Evolutionary conservation across 768 basidiomycete genomes (phyloP).

Genomic region (Agrocybe pediades): DNA sequence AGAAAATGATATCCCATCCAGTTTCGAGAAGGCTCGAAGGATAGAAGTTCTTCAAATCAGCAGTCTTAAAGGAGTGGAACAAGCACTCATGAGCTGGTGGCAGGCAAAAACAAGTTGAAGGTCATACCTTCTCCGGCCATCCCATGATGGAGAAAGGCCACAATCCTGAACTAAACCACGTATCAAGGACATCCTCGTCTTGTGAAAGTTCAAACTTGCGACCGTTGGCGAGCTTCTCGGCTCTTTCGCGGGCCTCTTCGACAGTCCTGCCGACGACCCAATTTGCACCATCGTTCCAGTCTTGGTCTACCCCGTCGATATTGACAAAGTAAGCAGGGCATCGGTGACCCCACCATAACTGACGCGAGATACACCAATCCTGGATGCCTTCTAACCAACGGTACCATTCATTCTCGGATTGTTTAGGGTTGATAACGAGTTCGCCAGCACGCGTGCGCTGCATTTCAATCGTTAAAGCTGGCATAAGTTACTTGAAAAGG

Average conservation of each 20-base stretch:
- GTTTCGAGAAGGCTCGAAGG: conserved; percentile 93
- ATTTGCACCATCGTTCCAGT: conserved; percentile 74
- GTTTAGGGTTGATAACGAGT: conserved; percentile 77
- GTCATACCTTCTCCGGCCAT: conserved; percentile 86
- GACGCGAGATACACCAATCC: conserved; percentile 99
- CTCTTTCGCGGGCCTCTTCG: conserved; percentile 79
- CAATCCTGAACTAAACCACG: conserved; percentile 97
- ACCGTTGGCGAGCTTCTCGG: conserved; percentile 67
- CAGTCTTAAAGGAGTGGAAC: conserved; percentile 48
- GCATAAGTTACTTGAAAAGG: not conserved
- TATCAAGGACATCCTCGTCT: conserved; percentile 97
- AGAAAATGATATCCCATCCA: conserved; percentile 99
- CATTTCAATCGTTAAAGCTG: not conserved
- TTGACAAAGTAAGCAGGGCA: conserved; percentile 92
- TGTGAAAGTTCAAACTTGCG: conserved; percentile 78
- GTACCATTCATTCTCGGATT: conserved; percentile 93
- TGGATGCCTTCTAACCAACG: conserved; percentile 94
- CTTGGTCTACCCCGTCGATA: conserved; percentile 73
- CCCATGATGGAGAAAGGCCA: conserved; percentile 99
- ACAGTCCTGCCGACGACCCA: conserved; percentile 90
- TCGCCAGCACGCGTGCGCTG: conserved; percentile 91
- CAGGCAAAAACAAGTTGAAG: conserved; percentile 4
- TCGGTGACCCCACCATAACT: conserved; percentile 99
- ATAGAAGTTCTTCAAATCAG: conserved; percentile 81
- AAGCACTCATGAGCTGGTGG: not conserved